Evolutionary conservation across 495 filamentous ascomycete genomes (phyloP), one percentile per base, ranked within the genome.

Genomic region (Choiromyces venosus): DNA sequence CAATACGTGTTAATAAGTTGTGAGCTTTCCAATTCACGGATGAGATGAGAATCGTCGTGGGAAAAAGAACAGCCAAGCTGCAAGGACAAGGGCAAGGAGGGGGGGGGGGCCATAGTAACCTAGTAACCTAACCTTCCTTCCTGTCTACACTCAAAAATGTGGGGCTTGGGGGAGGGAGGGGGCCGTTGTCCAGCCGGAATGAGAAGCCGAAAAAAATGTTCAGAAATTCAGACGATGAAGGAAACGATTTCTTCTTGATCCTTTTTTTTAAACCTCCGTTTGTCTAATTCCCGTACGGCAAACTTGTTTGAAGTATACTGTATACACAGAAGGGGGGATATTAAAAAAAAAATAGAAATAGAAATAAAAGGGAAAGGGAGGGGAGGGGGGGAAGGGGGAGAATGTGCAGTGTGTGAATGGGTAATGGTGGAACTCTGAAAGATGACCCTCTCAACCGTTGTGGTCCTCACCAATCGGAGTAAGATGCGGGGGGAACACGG

Each of bases 381-480:
- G 44, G 44, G 4, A 46, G n/a, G n/a, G n/a, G 6, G 18, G 42
- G 2, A 21, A 4, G 46, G 21, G 46, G 4, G 2, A 25, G 21
- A n/a, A 3, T 9, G n/a, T 1, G 21, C 1, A 19, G 40, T 9
- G n/a, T 1, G 21, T 0, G 10, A 18, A 44, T 40, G 18, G 40
- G 18, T 21, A 18, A 44, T 19, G 40, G 40, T 44, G 40, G 16
- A n/a, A 46, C 42, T 46, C 42, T 16, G 42, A 46, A n/a, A n/a
- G n/a, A n/a, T n/a, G n/a, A n/a, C n/a, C 42, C 7, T n/a, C 46
- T 29, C 29, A 0, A 56, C 29, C 46, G 46, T 56, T n/a, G n/a
- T 29, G 52, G 52, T 33, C 16, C n/a, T 65, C 74, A 76, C 75
- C 75, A 77, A 77, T 77, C 75, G 75, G 75, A 77, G 70, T 35